Evolutionary conservation across 2,329 filamentous ascomycete species (phyloP).

Genomic region (Zymoseptoria tritici): DNA sequence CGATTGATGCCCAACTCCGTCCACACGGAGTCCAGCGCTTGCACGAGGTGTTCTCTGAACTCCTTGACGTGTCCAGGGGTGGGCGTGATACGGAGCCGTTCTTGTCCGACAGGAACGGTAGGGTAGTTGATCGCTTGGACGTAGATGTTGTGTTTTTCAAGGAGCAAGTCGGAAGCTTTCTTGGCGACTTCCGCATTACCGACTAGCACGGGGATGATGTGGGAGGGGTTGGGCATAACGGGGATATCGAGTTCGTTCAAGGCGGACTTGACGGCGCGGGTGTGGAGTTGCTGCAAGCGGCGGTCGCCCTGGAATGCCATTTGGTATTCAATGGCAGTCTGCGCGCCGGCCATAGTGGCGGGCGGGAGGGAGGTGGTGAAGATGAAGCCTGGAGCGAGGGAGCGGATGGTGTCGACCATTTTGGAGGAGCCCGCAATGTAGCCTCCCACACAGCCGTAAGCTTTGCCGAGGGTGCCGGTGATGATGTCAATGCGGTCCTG

Average conservation of each 20-base stretch:
- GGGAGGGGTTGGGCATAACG: conserved; percentile 93
- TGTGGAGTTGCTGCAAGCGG: conserved; percentile 90
- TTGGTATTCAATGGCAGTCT: conserved; percentile 89
- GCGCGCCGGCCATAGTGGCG: conserved; percentile 91
- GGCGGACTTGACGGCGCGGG: conserved; percentile 83
- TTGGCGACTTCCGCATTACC: conserved; percentile 91
- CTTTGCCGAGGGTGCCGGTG: conserved; percentile 93
- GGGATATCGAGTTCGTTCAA: conserved; percentile 76
- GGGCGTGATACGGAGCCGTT: conserved; percentile 89
- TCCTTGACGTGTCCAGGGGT: conserved; percentile 85
- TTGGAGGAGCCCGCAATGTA: conserved; percentile 88
- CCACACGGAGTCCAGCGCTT: conserved; percentile 84
- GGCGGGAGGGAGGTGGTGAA: conserved; percentile 96
- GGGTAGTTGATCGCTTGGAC: conserved; percentile 99
- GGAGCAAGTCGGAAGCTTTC: conserved; percentile 81
- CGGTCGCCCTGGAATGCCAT: conserved; percentile 78
- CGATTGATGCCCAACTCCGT: conserved; percentile 81
- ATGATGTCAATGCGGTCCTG: conserved; percentile 98
- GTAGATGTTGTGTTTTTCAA: conserved; percentile 87
- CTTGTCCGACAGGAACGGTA: conserved; percentile 95
- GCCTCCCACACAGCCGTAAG: conserved; percentile 93
- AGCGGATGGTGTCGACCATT: conserved; percentile 87
- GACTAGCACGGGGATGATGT: conserved; percentile 90
- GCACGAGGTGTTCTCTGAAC: conserved; percentile 76
- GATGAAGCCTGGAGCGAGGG: conserved; percentile 93